These are phyloP conservation scores for Sugiyamaella japonica DNA, from an alignment of 1,139 yeast genomes.

Conservation along the genomic window DNA sequence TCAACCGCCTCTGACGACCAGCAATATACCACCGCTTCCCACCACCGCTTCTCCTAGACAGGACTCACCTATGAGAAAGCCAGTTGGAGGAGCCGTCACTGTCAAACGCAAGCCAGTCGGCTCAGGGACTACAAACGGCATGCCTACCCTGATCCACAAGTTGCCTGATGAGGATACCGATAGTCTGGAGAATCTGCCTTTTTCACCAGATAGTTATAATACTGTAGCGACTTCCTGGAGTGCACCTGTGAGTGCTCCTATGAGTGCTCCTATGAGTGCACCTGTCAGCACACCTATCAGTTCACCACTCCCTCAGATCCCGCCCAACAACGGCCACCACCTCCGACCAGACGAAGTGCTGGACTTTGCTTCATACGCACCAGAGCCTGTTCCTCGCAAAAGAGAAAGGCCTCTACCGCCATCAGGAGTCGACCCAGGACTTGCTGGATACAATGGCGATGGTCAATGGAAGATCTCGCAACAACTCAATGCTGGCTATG, in stretches of 20 bases:
- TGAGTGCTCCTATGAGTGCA: not conserved
- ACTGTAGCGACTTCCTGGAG: slow-evolving; percentile 6
- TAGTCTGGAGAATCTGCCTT: slow-evolving; percentile 26
- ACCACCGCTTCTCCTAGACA: not conserved
- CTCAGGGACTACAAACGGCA: not conserved
- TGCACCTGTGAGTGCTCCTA: not conserved
- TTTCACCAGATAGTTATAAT: slow-evolving; percentile 33
- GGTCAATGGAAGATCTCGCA: slow-evolving; percentile 38
- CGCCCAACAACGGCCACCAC: not conserved
- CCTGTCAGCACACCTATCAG: not conserved
- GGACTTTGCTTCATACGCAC: slow-evolving; percentile 32
- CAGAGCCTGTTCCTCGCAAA: slow-evolving; percentile 30
- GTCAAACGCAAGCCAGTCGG: slow-evolving; percentile 28
- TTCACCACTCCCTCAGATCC: slow-evolving; percentile 3
- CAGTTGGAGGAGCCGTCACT: slow-evolving; percentile 5
- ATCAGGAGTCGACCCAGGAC: slow-evolving; percentile 32
- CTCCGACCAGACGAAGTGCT: slow-evolving; percentile 23
- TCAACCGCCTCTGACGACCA: slow-evolving; percentile 1
- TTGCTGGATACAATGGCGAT: slow-evolving; percentile 30
- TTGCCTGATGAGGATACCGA: slow-evolving; percentile 17
- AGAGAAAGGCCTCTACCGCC: slow-evolving; percentile 25
- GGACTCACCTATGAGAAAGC: slow-evolving; percentile 10
- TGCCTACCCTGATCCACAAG: slow-evolving; percentile 9
- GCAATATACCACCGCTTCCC: slow-evolving; percentile 10
- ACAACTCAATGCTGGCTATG: slow-evolving; percentile 40